Base-by-base conservation (phyloP, 192 early-diverging fungal species). In the Coemansia sp. region DNA sequence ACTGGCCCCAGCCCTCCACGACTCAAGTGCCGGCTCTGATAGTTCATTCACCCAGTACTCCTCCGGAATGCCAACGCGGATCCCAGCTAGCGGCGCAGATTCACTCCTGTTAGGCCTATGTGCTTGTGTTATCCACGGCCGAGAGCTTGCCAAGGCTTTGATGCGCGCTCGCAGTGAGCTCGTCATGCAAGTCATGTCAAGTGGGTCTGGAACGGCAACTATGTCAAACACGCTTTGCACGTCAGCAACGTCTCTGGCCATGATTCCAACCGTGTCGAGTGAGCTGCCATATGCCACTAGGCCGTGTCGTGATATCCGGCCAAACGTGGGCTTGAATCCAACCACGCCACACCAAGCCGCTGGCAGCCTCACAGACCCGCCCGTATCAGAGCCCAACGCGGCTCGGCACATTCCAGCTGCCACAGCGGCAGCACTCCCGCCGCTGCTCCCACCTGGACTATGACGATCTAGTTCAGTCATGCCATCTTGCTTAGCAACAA, bases 321-420 rank as follows among this genome's bases (percentile, higher is more conserved):
- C 95, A 69, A 96, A 98, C 0, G 89, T 89, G 13, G 95, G 95
- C 72, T 98, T 98, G 65, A 93, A 95, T 6, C 95, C 95, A 20
- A 93, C 85, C 6, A 96, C 83, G 9, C 95, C 95, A 71, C 94
- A 96, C 77, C 93, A 98, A 3, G 95, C 87, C 3, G 94, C 95
- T 6, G 95, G 95, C 14, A 95, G 77, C 23, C 95, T 77, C n/a
- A 98, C 92, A 3, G 94, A 95, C 13, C 95, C 95, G 56, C 95
- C 95, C 1, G 95, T 98, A 60, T 98, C 95, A 2, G 94, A 95
- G 2, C 95, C 95, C 36, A 97, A 61, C 0, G 94, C 92, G 84
- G 82, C 86, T 59, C 86, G 82, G 66, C 90, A 92, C 88, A 93
- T 86, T 5, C 88, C 87, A 52, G 87, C 66, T 3, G 92, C 92